Evolutionary conservation across 2,329 filamentous ascomycete genomes (phyloP).

Genomic region (Aspergillus proliferans): DNA sequence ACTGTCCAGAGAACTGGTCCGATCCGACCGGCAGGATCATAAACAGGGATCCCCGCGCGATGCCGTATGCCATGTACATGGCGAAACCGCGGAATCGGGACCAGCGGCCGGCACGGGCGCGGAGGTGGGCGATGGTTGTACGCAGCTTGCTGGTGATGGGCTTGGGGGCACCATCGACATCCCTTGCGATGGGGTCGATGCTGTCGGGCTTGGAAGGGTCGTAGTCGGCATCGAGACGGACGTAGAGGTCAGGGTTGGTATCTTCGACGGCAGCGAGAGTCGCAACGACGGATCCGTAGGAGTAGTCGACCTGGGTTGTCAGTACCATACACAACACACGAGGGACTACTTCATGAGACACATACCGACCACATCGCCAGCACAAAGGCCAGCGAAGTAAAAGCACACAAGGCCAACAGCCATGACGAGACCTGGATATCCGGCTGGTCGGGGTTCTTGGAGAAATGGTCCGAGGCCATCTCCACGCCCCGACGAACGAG

Average conservation of each 20-base stretch:
- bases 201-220: conserved; percentile 21
- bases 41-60: conserved; percentile 43
- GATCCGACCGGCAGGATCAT: conserved; percentile 25
- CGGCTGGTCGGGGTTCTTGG: conserved; percentile 13
- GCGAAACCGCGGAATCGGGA: conserved; percentile 64
- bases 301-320: conserved; percentile 46
- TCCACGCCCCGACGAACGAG: conserved; percentile 34
- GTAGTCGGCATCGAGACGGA: conserved; percentile 42
- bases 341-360: not conserved
- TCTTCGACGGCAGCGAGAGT: conserved; percentile 61
- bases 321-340: not conserved
- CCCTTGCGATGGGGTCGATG: conserved; percentile 34
- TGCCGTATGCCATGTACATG: conserved; percentile 43
- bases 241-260: conserved; percentile 47
- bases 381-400: conserved; percentile 21
- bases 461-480: conserved; percentile 20
- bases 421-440: conserved; percentile 19
- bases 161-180: conserved; percentile 45
- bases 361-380: conserved; percentile 23
- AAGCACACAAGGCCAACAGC: conserved; percentile 21
- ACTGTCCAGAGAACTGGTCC: conserved; percentile 38
- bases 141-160: conserved; percentile 59
- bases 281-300: conserved; percentile 53
- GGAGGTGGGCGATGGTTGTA: conserved; percentile 55
- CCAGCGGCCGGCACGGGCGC: conserved; percentile 56